Evolutionary conservation across 164 flowering plant species (phyloP), one percentile per base, ranked within the genome.

Genomic region (Litsea cubeba): DNA sequence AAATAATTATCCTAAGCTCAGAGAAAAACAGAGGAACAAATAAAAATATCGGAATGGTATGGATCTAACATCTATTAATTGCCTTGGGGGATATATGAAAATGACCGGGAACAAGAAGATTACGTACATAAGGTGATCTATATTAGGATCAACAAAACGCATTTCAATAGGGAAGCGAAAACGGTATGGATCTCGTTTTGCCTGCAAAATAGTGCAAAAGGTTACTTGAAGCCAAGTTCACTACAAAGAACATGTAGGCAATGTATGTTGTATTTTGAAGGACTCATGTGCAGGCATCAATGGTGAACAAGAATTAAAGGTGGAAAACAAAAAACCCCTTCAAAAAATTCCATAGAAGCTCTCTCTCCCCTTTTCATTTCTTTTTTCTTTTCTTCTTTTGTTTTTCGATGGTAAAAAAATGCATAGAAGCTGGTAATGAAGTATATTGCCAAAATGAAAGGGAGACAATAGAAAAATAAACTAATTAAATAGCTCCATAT

Each of bases 111-210:
- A 11, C 32, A 51, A 66, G 22, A 12, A 70, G 28, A 65, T 49
- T 72, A 78, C 94, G 73, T 89, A 95, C 99, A 95, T 93, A 17
- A 95, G 86, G 76, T 93, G 97, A 74, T 95, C 98, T 46, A 95
- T 91, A 75, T 95, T 93, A 68, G 99, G 99, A 77, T 87, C 71
- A 65, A 95, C 89, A 83, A 95, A 90, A 68, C 99, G 99, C 90
- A 95, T 80, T 85, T 95, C 99, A 74, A 95, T 88, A 20, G 99
- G 98, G 82, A 95, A 95, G 23, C 98, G 90, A 76, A 85, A 95
- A 76, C 95, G 89, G 78, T 92, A 95, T 24, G 99, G 99, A 84
- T 95, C 97, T 78, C 98, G 76, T 78, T 95, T 95, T 50, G 97
- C 99, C 99, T 95, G 94, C 87, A 88, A 84, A 79, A 76, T 10